Conservation (phyloP, 1,139 yeast genomes). For the Hansenula sp. region DNA sequence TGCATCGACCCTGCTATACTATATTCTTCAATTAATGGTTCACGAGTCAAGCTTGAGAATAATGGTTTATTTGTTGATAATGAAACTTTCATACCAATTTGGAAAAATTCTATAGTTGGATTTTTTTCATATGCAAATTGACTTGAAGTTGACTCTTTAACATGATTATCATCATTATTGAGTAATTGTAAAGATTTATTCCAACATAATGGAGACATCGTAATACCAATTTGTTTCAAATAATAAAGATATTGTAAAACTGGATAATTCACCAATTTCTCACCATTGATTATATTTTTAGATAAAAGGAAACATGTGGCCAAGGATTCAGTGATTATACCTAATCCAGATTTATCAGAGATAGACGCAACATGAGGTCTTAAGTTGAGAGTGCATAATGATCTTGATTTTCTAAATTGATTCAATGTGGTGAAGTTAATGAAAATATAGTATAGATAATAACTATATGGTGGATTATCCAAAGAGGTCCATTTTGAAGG, state of each 20-base stretch:
- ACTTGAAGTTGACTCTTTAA: constrained; percentile 1
- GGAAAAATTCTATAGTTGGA: constrained; percentile 21
- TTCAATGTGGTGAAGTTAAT: constrained; percentile 18
- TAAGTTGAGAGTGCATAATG: constrained; percentile 14
- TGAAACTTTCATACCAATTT: constrained; percentile 19
- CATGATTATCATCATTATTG: constrained; percentile 19
- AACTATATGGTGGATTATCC: constrained; percentile 23
- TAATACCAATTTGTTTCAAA: constrained; percentile 23
- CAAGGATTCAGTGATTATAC: constrained; percentile 21
- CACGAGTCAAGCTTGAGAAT: constrained; percentile 21
- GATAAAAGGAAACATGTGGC: constrained; percentile 20
- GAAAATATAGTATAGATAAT: constrained; percentile 21
- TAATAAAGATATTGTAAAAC: constrained; percentile 21
- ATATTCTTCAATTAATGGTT: constrained; percentile 23
- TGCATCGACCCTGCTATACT: constrained; percentile 22
- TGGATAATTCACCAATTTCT: constrained; percentile 17
- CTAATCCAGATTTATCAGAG: constrained; percentile 18
- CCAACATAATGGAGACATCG: constrained; percentile 25
- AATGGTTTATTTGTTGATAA: constrained; percentile 21
- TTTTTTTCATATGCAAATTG: constrained; percentile 16
- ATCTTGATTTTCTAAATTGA: constrained; percentile 13
- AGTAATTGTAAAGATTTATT: constrained; percentile 18
- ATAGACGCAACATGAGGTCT: constrained; percentile 21
- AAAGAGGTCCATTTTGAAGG: constrained; percentile 17
- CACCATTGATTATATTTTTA: constrained; percentile 20